Evolutionary conservation across 108 stramenopile species (phyloP).

Genomic region (Fragilariopsis cylindrus): DNA sequence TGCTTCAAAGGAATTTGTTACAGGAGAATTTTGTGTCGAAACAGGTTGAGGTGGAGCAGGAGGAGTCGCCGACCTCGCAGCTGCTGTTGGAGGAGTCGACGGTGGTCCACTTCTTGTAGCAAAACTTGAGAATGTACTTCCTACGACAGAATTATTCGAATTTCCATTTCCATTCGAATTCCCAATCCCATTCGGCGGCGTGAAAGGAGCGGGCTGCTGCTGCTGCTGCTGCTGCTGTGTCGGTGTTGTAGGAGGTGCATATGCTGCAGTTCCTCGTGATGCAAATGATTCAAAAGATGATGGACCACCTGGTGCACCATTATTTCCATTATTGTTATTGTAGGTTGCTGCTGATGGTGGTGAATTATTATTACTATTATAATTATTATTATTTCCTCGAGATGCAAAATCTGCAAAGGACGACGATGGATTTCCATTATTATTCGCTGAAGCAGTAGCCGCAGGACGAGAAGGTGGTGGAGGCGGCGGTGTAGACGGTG

Average conservation of each 20-base stretch:
- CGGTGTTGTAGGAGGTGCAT: not conserved
- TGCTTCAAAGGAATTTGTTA: slow-evolving; percentile 10
- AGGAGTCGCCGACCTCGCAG: not conserved
- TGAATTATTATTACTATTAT: not conserved
- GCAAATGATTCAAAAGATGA: not conserved
- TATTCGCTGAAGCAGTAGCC: not conserved
- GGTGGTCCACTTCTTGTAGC: not conserved
- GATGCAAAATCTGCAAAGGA: slow-evolving; percentile 4
- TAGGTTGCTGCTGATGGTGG: not conserved
- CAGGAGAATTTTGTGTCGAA: not conserved
- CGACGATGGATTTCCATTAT: not conserved
- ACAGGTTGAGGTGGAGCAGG: no score
- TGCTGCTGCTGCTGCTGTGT: not conserved
- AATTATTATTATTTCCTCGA: not conserved
- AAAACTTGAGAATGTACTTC: not conserved
- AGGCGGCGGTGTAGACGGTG: slow-evolving; percentile 8
- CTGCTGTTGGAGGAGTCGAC: not conserved
- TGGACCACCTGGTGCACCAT: not conserved
- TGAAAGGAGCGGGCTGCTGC: not conserved
- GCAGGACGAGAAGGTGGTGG: not conserved
- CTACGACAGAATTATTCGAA: not conserved
- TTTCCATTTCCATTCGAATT: no score
- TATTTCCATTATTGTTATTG: not conserved
- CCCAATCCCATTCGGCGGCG: not conserved
- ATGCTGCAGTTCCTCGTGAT: not conserved